Evolutionary conservation across 371 early-diverging fungal species (phyloP), one percentile per base, ranked within the genome.

Genomic region (Rhizopus stolonifer): DNA sequence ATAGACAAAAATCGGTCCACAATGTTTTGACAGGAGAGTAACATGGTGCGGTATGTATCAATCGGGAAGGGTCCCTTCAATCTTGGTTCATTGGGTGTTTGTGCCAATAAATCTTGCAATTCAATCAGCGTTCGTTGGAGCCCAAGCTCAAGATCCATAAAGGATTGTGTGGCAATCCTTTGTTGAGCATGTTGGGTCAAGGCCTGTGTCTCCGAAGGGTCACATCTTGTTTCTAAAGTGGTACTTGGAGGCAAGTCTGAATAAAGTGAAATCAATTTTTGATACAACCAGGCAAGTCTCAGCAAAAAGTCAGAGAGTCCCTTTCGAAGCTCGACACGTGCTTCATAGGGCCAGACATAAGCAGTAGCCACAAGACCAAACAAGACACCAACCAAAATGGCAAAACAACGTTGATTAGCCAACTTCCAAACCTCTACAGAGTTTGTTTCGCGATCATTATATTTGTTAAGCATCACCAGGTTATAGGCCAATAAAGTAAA

Each of bases 281-380:
- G 74, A 68, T 89, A 90, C 4, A 89, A 75, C 71, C 83, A 77
- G 9, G 77, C 81, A 25, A 88, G 70, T 38, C 86, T 79, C 24
- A 88, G 52, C 36, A 91, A 63, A 19, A 84, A 75, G 17, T 81
- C 78, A 11, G 86, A 84, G 10, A 89, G 60, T 0, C 83, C 86
- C 61, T 86, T 81, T 17, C 94, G 83, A 23, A 93, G 65, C 26
- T 90, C 87, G 21, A 82, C 85, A 10, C 94, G 85, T 4, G 94
- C 94, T 60, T 90, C 90, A 47, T 83, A 92, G 0, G 92, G 92
- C 89, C 91, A 89, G 5, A 89, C 65, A 61, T 87, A 85, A 15
- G 72, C 69, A 0, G 88, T 89, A 0, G 80, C 82, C 11, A 82
- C 44, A 42, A 93, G 62, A 1, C 92, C 94, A 31, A 85, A 67